Conservation (phyloP, 768 basidiomycete species). For the Mycena rosella region DNA sequence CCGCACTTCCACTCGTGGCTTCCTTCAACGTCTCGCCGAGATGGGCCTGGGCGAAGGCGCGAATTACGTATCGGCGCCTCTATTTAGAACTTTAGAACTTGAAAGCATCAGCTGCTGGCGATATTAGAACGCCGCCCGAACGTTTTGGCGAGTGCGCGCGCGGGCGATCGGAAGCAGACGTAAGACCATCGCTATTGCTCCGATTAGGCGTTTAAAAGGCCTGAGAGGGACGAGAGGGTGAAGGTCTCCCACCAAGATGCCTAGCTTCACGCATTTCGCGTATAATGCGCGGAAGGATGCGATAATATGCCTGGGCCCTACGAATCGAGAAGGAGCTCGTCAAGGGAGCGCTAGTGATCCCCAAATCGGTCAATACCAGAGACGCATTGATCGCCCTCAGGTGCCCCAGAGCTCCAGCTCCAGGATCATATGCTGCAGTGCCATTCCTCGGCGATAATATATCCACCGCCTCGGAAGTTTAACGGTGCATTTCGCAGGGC, state of each 20-base stretch:
- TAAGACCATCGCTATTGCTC: constrained; percentile 13
- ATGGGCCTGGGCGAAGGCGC: constrained; percentile 15
- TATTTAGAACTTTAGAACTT: constrained; percentile 6
- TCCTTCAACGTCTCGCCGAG: constrained; percentile 24
- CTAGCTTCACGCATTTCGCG: constrained; percentile 28
- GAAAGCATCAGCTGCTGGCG: not conserved
- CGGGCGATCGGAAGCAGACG: not conserved
- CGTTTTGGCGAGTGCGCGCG: too few relatives aligned
- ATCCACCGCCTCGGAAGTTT: too few relatives aligned
- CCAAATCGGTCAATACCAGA: not conserved
- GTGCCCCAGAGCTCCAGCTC: not conserved
- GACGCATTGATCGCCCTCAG: not conserved
- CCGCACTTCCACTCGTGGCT: not conserved
- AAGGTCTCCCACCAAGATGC: not conserved
- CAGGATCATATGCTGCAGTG: not conserved
- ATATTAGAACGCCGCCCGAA: too few relatives aligned
- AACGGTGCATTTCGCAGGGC: not conserved
- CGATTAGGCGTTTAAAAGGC: constrained; percentile 23
- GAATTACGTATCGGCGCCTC: constrained; percentile 10
- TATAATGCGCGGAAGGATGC: not conserved
- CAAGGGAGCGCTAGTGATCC: not conserved
- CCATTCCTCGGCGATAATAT: too few relatives aligned
- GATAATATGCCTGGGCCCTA: not conserved
- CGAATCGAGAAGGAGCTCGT: not conserved
- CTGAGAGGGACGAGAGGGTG: not conserved